Base-by-base conservation (phyloP, 2,329 filamentous ascomycete genomes). In the Venturia oleaginea region DNA sequence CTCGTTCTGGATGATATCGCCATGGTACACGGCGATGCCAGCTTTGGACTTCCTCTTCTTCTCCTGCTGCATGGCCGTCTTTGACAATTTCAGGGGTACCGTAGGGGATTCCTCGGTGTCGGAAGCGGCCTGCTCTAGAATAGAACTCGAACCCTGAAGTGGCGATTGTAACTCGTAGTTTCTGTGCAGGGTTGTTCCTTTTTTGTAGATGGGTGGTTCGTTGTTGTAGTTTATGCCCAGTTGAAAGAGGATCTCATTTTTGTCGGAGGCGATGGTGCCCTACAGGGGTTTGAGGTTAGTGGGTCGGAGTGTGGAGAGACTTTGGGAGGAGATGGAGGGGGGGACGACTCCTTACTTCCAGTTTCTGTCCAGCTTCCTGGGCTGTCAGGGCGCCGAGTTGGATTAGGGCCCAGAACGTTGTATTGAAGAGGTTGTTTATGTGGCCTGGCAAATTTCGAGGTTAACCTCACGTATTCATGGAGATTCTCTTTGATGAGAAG, bases 351-450 rank as follows among this genome's bases (percentile, higher is more conserved):
- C 13, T n/a, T 73, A 90, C 89, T 70, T 90, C 87, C 55, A 99
- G 82, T 66, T 85, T 84, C 71, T 88, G 84, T 73, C 97, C 93
- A 0, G 94, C 94, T 65, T 91, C 88, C 61, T 86, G 88, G 37
- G 86, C 84, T 62, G 84, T 86, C 79, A 94, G 83, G 0, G 88
- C 89, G 2, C 90, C 92, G 59, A 85, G 79, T 68, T 91, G 85
- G 27, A 97, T 88, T 70, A 99, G 80, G 0, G 88, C 81, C 94
- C 94, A 99, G 75, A 97, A 97, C 0, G 91, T 91, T 0, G 94
- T 99, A 74, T 99, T 99, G 76, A 97, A 99, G 4, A 99, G 83
- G 72, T 99, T 99, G 76, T 99, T 99, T 70, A 99, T 96, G 74
- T 99, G 94, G 68, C 90, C 90, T 93, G 66, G 22, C 3, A 38